Conservation (phyloP, 2,329 filamentous ascomycete species). For the Arthroderma sp. region DNA sequence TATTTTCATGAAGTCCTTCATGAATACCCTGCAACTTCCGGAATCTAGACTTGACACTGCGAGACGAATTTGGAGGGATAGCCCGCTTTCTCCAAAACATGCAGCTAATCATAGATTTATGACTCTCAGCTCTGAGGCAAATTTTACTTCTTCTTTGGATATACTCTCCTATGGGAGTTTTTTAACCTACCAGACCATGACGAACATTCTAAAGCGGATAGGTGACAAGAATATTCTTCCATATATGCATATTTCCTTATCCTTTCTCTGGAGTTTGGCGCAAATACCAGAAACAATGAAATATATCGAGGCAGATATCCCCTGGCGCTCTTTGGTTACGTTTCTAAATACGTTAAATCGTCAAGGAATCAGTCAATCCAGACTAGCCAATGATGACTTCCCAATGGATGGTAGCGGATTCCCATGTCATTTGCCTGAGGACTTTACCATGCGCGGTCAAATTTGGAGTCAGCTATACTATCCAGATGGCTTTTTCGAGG, state of each 20-base stretch:
- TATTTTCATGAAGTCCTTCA: constrained; percentile 20
- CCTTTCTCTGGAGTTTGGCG: constrained; percentile 37
- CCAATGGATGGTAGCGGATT: constrained; percentile 28
- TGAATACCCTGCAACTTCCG: constrained; percentile 8
- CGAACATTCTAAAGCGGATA: constrained; percentile 33
- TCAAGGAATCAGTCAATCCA: constrained; percentile 21
- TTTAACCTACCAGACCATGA: constrained; percentile 30
- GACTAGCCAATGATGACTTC: constrained; percentile 29
- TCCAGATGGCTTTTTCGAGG: constrained; percentile 39
- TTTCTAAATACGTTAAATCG: constrained; percentile 43
- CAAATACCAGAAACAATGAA: constrained; percentile 25
- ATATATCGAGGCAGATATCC: constrained; percentile 31
- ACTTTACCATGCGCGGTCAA: constrained; percentile 44
- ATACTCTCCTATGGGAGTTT: no score
- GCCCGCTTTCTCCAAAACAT: no score
- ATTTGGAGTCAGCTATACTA: constrained; percentile 40
- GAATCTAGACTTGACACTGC: constrained; percentile 9
- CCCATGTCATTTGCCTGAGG: constrained; percentile 42
- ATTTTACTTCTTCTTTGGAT: constrained; percentile 12
- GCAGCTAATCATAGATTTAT: constrained; percentile 11
- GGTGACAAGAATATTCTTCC: constrained; percentile 41
- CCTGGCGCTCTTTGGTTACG: constrained; percentile 37
- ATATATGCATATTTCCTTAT: constrained; percentile 41
- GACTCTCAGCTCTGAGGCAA: constrained; percentile 4
- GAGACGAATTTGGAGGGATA: no score